Evolutionary conservation across 108 stramenopile species (phyloP), one percentile per base, ranked within the genome.

Genomic region (Nitzschia palea): DNA sequence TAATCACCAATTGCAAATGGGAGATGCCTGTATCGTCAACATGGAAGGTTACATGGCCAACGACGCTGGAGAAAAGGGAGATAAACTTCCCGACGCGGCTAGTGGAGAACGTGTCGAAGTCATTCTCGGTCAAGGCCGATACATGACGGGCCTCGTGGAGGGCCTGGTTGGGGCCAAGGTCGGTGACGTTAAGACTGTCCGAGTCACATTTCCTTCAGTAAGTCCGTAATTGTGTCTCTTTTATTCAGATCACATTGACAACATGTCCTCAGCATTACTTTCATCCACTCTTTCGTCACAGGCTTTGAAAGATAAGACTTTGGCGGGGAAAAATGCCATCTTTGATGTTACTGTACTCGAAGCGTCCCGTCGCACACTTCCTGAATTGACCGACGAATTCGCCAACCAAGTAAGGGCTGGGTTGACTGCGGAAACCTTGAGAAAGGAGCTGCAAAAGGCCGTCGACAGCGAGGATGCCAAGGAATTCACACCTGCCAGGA

Each of bases 371-470:
- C 85, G 95, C 28, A 78, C 71, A 27, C 62, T 95, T 27, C 96
- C 96, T n/a, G 90, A 92, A 64, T 35, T 95, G 25, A 82, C 84
- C 29, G 96, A 97, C 48, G 94, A 92, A 61, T 95, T 97, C 68
- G 96, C 96, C 62, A 44, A 73, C 40, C 54, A 78, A 44, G 92
- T 97, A 44, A 85, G 92, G 20, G 77, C 80, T 34, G 96, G 90
- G 32, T 79, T 97, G 43, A 95, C 91, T 34, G 74, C 80, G 0
- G 91, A 92, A 43, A 67, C 59, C 29, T 73, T 97, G 30, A 74
- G 80, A 44, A 60, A 69, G 8, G 96, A 97, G 70, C 88, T 97
- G 5, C 81, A 82, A 70, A 89, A 84, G 69, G 96, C 96, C 8
- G 91, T 97, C 44, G 92, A 95, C 65, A 70, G 71, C 35, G 88